Evolutionary conservation across 2,329 filamentous ascomycete genomes (phyloP).

Genomic region (Cadophora luteo-olivacea): DNA sequence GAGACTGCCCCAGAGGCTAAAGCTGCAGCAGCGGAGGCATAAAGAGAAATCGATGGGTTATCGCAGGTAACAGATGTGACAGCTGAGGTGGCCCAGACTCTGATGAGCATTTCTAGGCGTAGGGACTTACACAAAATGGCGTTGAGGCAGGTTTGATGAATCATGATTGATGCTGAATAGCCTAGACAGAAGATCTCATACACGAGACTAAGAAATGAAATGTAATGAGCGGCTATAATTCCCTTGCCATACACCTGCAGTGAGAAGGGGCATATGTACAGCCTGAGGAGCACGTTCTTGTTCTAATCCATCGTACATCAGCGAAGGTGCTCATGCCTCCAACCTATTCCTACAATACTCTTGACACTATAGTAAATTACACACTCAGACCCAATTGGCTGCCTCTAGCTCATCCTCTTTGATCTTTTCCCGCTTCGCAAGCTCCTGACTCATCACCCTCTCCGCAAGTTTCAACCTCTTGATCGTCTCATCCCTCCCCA

Average conservation of each 20-base stretch:
- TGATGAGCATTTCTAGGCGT: constrained; percentile 34
- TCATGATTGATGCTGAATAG: constrained; percentile 25
- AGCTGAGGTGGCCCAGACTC: neutral
- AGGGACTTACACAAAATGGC: constrained; percentile 29
- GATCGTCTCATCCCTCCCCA: constrained; percentile 59
- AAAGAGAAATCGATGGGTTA: constrained; percentile 1
- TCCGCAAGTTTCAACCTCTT: constrained; percentile 44
- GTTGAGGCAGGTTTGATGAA: constrained; percentile 30
- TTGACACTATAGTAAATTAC: neutral
- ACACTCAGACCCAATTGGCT: neutral
- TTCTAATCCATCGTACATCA: neutral
- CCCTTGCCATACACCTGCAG: neutral
- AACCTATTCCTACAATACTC: neutral
- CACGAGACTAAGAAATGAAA: constrained; percentile 16
- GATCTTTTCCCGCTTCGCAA: constrained; percentile 18
- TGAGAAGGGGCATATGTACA: neutral
- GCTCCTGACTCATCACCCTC: constrained; percentile 22
- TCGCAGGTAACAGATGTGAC: neutral
- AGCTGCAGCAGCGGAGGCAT: constrained; percentile 18
- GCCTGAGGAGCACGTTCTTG: neutral
- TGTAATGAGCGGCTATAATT: neutral
- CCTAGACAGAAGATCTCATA: constrained; percentile 16
- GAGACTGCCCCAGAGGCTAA: constrained; percentile 15
- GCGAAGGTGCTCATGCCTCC: neutral
- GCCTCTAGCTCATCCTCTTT: neutral